These are phyloP conservation scores for Hemerocallis citrina DNA, from an alignment of 106 monocot genomes.

Conservation along the genomic window DNA sequence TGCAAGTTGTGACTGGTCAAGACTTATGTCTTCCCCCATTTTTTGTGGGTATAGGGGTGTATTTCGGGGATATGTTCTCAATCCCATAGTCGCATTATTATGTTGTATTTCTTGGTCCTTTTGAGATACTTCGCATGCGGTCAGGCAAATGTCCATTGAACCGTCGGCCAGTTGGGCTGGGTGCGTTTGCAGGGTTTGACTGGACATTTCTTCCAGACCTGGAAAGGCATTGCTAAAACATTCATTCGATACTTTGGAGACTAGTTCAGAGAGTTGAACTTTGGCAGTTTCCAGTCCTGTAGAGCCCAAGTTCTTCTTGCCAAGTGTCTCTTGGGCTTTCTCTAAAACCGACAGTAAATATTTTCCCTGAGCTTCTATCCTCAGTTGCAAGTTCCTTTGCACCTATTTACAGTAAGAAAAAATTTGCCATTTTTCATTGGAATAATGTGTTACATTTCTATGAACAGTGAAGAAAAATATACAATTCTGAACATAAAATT, in stretches of 20 bases:
- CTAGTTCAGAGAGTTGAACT: slow-evolving; percentile 59
- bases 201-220: slow-evolving; percentile 24
- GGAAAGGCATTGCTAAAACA: slow-evolving; percentile 24
- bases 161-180: slow-evolving; percentile 41
- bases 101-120: slow-evolving; percentile 46
- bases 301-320: slow-evolving; percentile 46
- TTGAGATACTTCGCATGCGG: slow-evolving; percentile 54
- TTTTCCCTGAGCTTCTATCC: slow-evolving; percentile 90
- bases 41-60: slow-evolving; percentile 6
- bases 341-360: slow-evolving; percentile 85
- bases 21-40: background rate
- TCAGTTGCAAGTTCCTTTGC: slow-evolving; percentile 74
- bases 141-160: slow-evolving; percentile 79
- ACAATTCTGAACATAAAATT: too few species aligned
- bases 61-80: slow-evolving; percentile 14
- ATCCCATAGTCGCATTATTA: slow-evolving; percentile 13
- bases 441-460: too few species aligned
- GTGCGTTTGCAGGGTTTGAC: slow-evolving; percentile 20
- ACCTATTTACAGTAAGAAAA: slow-evolving; percentile 60
- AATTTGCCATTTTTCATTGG: background rate
- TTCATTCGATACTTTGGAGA: slow-evolving; percentile 62
- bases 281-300: slow-evolving; percentile 59
- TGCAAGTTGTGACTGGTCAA: slow-evolving; percentile 14
- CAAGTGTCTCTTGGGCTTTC: slow-evolving; percentile 82
- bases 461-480: too few species aligned